Conservation (phyloP, 2,329 filamentous ascomycete genomes). For the Colletotrichum sp. region DNA sequence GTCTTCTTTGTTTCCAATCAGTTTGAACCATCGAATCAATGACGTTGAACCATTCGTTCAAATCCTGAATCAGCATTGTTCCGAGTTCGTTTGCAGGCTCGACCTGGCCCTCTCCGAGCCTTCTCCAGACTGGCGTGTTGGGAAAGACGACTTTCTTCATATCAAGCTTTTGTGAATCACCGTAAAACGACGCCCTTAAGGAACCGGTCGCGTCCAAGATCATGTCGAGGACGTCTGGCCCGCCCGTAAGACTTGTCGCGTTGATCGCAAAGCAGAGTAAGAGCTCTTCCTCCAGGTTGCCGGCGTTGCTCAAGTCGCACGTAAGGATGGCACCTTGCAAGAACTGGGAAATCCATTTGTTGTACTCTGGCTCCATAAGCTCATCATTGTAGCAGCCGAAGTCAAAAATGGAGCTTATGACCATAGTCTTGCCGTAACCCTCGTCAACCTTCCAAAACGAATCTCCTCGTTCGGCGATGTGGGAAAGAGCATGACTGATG, state of each 20-base stretch:
- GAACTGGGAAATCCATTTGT: background rate
- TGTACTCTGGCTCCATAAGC: background rate
- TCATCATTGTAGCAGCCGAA: rapidly evolving
- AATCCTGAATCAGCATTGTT: too few species aligned
- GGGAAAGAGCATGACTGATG: background rate
- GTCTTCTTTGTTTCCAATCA: too few species aligned
- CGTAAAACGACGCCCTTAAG: rapidly evolving
- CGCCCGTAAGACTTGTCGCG: rapidly evolving
- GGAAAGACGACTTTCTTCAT: background rate
- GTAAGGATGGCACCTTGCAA: background rate
- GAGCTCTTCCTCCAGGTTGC: rapidly evolving
- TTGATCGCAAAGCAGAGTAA: rapidly evolving
- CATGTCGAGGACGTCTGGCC: rapidly evolving
- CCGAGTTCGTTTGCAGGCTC: too few species aligned
- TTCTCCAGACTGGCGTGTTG: too few species aligned
- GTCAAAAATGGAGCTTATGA: background rate
- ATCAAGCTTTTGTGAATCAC: background rate
- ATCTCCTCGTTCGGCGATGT: background rate
- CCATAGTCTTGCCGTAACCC: rapidly evolving
- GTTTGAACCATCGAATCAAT: too few species aligned
- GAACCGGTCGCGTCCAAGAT: background rate
- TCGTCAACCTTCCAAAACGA: background rate
- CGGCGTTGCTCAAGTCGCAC: background rate
- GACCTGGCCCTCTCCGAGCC: too few species aligned
- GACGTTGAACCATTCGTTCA: too few species aligned